Percentiles rank a stretch among this genome's conserved stretches.
phyloP scores from a whole-genome alignment of 257 asterid species.

The Paraleonurus japonicus region DNA sequence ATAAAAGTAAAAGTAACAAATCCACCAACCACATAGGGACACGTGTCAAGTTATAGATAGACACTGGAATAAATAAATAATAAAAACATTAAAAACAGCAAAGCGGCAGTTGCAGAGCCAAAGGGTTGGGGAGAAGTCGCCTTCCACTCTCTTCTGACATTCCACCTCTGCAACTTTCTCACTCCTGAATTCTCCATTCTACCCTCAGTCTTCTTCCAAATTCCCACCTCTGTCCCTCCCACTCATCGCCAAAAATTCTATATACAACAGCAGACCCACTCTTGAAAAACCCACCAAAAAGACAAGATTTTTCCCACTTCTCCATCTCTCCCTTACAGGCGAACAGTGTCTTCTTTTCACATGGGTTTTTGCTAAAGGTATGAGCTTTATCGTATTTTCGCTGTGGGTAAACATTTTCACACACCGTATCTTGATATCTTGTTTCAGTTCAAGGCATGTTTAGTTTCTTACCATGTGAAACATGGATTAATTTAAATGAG shows the following conservation, averaged over 20 bases:
- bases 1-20: background rate
- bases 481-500: slow-evolving; percentile 3
- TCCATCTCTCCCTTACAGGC: slow-evolving; percentile 14
- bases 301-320: slow-evolving; percentile 32
- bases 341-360: slow-evolving; percentile 20
- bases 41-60: slow-evolving; percentile 34
- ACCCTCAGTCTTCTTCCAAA: slow-evolving; percentile 23
- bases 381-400: slow-evolving; percentile 23
- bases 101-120: slow-evolving; percentile 44
- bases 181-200: slow-evolving; percentile 16
- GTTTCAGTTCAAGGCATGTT: slow-evolving; percentile 18
- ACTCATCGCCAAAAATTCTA: slow-evolving; percentile 24
- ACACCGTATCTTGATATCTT: slow-evolving; percentile 20
- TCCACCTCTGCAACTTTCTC: slow-evolving; percentile 60
- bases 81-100: slow-evolving; percentile 24
- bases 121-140: slow-evolving; percentile 56
- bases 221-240: slow-evolving; percentile 24
- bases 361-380: slow-evolving; percentile 44
- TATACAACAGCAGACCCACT: slow-evolving; percentile 34
- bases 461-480: background rate
- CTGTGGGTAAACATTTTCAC: background rate
- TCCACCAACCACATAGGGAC: slow-evolving; percentile 27
- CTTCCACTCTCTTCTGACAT: slow-evolving; percentile 64
- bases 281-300: slow-evolving; percentile 46
- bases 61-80: background rate